Evolutionary conservation across 1,284 basidiomycete genomes (phyloP), one percentile per base, ranked within the genome.

Genomic region (Ganoderma boninense): DNA sequence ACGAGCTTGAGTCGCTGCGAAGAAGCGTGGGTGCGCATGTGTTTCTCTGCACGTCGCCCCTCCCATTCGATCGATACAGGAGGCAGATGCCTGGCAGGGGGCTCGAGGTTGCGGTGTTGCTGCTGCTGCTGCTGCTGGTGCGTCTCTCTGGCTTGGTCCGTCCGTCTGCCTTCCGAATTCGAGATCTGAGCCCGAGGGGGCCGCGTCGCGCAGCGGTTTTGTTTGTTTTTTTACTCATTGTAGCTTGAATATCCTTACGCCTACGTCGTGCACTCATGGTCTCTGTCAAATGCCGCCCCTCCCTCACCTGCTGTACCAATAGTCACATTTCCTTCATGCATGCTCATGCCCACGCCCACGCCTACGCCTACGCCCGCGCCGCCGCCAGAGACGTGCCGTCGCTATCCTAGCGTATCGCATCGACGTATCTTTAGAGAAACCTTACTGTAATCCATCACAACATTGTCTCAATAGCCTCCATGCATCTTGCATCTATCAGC

Each of bases 231-330:
- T 52, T 52, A 26, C 57, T 35, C 57, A 20, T 20, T 60, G 57
- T 60, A 60, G 57, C 57, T 60, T 40, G 57, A 60, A 60, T 60
- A 60, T 65, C 26, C 57, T 49, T 49, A 49, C 46, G 46, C 46
- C 20, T 20, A 3, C n/a, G 38, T 38, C 38, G 38, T 38, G 38
- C 38, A 38, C 38, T 46, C 16, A 46, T 49, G 38, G 38, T 38
- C 38, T 8, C 38, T 38, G 38, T n/a, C 46, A 49, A 49, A 23
- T 23, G 38, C 38, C 38, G 38, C 46, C 46, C n/a, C 46, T 20
- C 29, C 57, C 13, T n/a, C 57, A 60, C 35, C 35, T 52, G 57
- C 38, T 71, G 67, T 71, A 70, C 66, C 68, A 67, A 65, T 67
- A 68, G 66, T 54, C 71, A 70, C 65, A 66, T 63, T 49, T 49